Conservation (phyloP, 1,139 yeast genomes). For the Yamadazyma atmosphaerica region DNA sequence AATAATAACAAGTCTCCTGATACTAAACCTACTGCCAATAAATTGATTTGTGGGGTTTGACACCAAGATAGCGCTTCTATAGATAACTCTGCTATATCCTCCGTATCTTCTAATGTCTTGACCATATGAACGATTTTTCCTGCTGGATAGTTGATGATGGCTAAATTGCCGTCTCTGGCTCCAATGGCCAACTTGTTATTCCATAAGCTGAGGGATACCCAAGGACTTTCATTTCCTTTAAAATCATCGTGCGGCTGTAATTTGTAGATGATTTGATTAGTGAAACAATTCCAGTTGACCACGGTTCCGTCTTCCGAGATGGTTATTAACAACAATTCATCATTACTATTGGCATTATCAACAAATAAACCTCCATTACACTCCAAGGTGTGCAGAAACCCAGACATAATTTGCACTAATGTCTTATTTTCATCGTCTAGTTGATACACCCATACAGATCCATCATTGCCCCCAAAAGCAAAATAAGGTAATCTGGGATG, state of each 20-base stretch:
- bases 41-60: constrained; percentile 50
- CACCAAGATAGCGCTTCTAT: constrained; percentile 90
- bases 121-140: constrained; percentile 72
- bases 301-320: constrained; percentile 87
- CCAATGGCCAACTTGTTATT: constrained; percentile 68
- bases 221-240: constrained; percentile 76
- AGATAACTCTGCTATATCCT: constrained; percentile 71
- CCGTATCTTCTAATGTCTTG: constrained; percentile 61
- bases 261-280: constrained; percentile 67
- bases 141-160: constrained; percentile 68
- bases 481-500: constrained; percentile 78
- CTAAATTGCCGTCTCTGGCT: constrained; percentile 82
- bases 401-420: constrained; percentile 74
- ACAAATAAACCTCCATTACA: constrained; percentile 79
- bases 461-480: constrained; percentile 94
- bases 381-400: constrained; percentile 76
- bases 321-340: constrained; percentile 66
- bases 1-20: constrained; percentile 81
- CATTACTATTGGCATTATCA: constrained; percentile 53
- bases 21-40: constrained; percentile 84
- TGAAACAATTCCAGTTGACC: constrained; percentile 87
- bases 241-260: constrained; percentile 61
- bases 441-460: constrained; percentile 92
- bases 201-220: constrained; percentile 67
- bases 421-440: constrained; percentile 55